Conservation (phyloP, 176 grass and related monocot genomes). For the Ampelocalamus luodianensis region DNA sequence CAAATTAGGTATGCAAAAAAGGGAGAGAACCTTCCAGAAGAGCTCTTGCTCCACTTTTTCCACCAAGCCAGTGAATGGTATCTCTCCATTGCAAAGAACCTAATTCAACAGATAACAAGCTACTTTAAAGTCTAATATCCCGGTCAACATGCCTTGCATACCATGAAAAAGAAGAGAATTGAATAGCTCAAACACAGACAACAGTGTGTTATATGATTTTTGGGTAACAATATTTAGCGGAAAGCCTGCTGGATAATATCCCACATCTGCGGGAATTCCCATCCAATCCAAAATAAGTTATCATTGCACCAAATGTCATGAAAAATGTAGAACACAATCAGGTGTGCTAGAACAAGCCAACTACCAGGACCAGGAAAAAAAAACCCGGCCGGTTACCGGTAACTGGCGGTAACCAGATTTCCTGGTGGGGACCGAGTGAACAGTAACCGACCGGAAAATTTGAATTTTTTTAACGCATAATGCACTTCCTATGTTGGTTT, state of each 20-base stretch:
- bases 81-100: constrained; percentile 86
- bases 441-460: no score
- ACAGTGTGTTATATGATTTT: neutral
- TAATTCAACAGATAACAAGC: constrained; percentile 39
- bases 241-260: constrained; percentile 2
- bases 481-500: no score
- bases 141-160: neutral
- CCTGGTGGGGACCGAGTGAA: no score
- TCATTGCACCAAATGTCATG: neutral
- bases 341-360: constrained; percentile 28
- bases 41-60: constrained; percentile 97
- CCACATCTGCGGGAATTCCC: neutral
- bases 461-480: no score
- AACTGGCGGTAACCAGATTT: no score
- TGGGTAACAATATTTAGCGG: neutral
- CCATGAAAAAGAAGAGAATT: constrained; percentile 24
- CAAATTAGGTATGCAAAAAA: neutral
- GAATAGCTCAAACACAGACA: neutral
- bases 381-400: no score
- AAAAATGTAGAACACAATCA: constrained; percentile 25
- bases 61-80: constrained; percentile 87
- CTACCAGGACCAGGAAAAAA: neutral
- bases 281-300: constrained; percentile 22
- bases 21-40: constrained; percentile 71
- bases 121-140: constrained; percentile 30